Evolutionary conservation across 441 rosid species (phyloP).

Genomic region (Gossypium laxum): DNA sequence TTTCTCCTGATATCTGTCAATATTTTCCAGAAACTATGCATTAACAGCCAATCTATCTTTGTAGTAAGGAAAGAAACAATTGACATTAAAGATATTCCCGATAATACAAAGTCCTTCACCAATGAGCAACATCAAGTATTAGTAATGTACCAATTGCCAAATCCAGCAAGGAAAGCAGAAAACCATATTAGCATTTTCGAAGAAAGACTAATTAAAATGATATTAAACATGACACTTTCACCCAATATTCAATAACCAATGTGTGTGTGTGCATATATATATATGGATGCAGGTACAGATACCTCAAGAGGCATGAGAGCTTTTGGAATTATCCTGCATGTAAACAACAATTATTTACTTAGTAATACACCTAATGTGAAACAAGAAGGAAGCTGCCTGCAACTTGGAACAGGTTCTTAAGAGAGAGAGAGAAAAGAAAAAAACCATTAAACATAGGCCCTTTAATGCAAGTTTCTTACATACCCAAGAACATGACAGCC

Average conservation of each 20-base stretch:
- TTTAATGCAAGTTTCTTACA: slow-evolving; percentile 20
- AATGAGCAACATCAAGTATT: too few species aligned
- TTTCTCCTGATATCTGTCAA: slow-evolving; percentile 85
- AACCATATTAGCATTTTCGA: too few species aligned
- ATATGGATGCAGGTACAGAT: slow-evolving; percentile 6
- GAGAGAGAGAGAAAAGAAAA: not conserved
- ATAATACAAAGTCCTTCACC: too few species aligned
- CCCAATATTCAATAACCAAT: not conserved
- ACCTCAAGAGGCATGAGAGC: slow-evolving; percentile 93
- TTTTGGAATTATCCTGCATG: slow-evolving; percentile 77
- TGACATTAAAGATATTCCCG: not conserved
- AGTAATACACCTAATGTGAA: slow-evolving; percentile 12
- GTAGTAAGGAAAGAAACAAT: not conserved
- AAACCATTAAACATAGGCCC: too few species aligned
- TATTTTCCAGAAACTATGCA: not conserved
- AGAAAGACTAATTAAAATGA: too few species aligned
- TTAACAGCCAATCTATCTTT: not conserved
- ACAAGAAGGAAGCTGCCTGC: slow-evolving; percentile 14
- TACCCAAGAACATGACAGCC: slow-evolving; percentile 91
- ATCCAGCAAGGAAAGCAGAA: too few species aligned
- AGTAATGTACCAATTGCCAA: too few species aligned
- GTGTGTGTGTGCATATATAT: too few species aligned
- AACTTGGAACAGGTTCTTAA: slow-evolving; percentile 2
- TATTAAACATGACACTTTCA: too few species aligned
- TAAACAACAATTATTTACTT: slow-evolving; percentile 18